Conservation (phyloP, 805 yeast genomes). For the Lipomyces orientalis region DNA sequence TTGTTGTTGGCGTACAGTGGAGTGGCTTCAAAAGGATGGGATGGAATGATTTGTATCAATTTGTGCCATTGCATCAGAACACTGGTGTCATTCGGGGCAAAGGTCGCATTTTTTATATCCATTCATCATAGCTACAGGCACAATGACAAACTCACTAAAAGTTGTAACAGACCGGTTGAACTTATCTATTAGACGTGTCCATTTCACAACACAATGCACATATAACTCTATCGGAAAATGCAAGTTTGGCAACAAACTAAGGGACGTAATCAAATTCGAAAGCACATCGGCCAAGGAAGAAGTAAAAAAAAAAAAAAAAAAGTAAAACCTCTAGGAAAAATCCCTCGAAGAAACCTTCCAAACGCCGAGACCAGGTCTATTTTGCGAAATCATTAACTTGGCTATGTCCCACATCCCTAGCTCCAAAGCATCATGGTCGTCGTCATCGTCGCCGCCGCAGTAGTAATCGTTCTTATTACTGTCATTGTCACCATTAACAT, state of each 20-base stretch:
- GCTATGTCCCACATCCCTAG: slow-evolving; percentile 21
- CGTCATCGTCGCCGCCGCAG: neutral
- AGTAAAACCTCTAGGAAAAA: no score
- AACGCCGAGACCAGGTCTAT: slow-evolving; percentile 36
- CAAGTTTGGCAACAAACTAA: neutral
- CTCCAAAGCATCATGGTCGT: neutral
- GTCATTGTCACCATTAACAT: neutral
- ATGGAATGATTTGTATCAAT: no score
- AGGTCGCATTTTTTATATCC: no score
- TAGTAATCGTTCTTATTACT: neutral
- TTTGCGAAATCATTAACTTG: slow-evolving; percentile 15
- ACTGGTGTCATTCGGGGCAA: no score
- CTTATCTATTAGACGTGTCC: no score
- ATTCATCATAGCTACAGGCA: no score
- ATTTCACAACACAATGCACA: neutral
- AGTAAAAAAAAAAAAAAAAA: no score
- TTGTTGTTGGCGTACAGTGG: no score
- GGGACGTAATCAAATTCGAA: neutral
- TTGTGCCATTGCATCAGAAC: no score
- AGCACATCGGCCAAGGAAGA: neutral
- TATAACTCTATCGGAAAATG: neutral
- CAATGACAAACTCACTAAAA: no score
- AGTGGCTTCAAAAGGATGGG: no score
- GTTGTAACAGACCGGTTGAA: no score
- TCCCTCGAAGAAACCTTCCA: slow-evolving; percentile 24